Evolutionary conservation across 2,329 filamentous ascomycete genomes (phyloP).

Genomic region (Phyllachora maydis): DNA sequence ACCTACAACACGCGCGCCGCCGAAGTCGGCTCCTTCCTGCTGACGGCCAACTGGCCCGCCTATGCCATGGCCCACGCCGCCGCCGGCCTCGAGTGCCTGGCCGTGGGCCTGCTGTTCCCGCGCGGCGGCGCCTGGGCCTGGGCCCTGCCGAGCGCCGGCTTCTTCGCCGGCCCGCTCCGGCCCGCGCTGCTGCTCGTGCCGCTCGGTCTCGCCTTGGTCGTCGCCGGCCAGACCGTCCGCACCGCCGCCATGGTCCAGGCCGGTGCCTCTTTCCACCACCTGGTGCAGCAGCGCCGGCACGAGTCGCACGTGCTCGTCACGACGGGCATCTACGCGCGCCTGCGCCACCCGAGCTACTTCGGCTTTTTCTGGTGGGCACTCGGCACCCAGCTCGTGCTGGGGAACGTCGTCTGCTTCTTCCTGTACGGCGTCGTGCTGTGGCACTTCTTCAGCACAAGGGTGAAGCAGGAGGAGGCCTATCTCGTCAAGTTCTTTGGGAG

Average conservation of each 20-base stretch:
- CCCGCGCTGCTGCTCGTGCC: no score
- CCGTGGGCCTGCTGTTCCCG: slow-evolving; percentile 37
- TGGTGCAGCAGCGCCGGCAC: slow-evolving; percentile 51
- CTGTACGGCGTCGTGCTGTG: slow-evolving; percentile 60
- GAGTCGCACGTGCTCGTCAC: slow-evolving; percentile 64
- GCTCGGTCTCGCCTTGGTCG: slow-evolving; percentile 41
- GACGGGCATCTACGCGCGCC: slow-evolving; percentile 50
- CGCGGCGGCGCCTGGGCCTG: slow-evolving; percentile 19
- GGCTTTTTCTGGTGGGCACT: slow-evolving; percentile 97
- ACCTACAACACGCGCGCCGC: slow-evolving; percentile 60
- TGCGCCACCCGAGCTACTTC: slow-evolving; percentile 87
- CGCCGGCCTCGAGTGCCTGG: slow-evolving; percentile 52
- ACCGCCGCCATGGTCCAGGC: slow-evolving; percentile 79
- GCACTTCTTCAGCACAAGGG: slow-evolving; percentile 62
- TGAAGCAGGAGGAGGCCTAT: slow-evolving; percentile 57
- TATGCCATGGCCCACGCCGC: slow-evolving; percentile 69
- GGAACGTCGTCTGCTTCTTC: slow-evolving; percentile 60
- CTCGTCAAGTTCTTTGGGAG: slow-evolving; percentile 67
- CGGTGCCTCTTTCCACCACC: slow-evolving; percentile 80
- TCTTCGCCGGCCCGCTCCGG: slow-evolving; percentile 17
- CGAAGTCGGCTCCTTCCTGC: slow-evolving; percentile 55
- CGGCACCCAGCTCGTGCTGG: slow-evolving; percentile 81
- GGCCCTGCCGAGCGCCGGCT: no score
- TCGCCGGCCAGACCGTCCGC: slow-evolving; percentile 53
- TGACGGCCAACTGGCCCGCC: slow-evolving; percentile 64